These are phyloP conservation scores for Triticum aestivum DNA, from an alignment of 176 grass and related monocot species.

Conservation along the genomic window DNA sequence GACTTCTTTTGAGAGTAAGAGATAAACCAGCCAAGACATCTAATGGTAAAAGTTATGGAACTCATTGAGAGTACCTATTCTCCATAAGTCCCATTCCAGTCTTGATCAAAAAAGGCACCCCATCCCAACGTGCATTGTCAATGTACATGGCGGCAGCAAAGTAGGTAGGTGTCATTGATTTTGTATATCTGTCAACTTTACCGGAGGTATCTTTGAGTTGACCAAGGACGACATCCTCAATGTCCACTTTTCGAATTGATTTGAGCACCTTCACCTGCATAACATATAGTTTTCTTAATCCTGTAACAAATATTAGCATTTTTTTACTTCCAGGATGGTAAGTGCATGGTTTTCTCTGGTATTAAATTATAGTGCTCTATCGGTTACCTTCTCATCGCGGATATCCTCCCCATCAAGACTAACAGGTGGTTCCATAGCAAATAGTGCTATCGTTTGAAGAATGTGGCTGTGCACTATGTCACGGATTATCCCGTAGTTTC, in stretches of 20 bases:
- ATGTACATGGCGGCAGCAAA: conserved; percentile 90
- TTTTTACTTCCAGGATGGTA: neutral
- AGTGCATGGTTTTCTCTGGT: neutral
- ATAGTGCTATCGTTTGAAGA: conserved; percentile 88
- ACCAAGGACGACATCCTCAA: conserved; percentile 84
- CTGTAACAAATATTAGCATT: neutral
- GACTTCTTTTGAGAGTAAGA: neutral
- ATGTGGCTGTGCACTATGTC: conserved; percentile 95
- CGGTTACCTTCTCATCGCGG: conserved; percentile 84
- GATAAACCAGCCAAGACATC: neutral
- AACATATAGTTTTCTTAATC: conserved; percentile 2
- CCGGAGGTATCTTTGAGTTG: conserved; percentile 71
- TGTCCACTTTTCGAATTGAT: conserved; percentile 78
- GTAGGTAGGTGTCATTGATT: conserved; percentile 83
- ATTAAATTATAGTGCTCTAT: neutral
- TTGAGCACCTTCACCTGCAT: conserved; percentile 86
- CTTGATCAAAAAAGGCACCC: conserved; percentile 92
- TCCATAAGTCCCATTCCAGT: conserved; percentile 87
- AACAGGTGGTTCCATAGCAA: conserved; percentile 93
- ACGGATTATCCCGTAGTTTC: conserved; percentile 82
- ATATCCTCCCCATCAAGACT: conserved; percentile 96
- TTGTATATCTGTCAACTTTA: conserved; percentile 61
- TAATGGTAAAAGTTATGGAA: neutral
- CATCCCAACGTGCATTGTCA: conserved; percentile 97
- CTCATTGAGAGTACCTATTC: conserved; percentile 56